Evolutionary conservation across 2,329 filamentous ascomycete species (phyloP).

Genomic region (Xylariomycetidae sp.): DNA sequence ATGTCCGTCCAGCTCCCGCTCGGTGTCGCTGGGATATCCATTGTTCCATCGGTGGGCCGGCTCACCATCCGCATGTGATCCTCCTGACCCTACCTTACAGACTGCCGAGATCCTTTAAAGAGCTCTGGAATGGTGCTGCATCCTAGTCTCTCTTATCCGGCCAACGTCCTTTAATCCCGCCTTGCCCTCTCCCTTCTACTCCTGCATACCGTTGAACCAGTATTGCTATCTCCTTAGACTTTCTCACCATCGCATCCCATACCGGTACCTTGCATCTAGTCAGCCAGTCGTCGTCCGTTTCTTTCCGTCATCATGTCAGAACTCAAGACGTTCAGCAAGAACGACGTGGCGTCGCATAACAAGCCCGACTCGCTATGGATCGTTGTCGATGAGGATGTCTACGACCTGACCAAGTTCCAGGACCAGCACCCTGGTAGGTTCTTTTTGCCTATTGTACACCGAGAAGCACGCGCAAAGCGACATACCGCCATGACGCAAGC

Average conservation of each 20-base stretch:
- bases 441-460: neutral
- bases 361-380: slow-evolving; percentile 83
- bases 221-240: too few relatives aligned
- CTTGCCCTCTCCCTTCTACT: neutral
- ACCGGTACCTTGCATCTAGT: too few relatives aligned
- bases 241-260: neutral
- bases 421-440: slow-evolving; percentile 72
- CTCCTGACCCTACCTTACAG: too few relatives aligned
- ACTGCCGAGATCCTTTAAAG: too few relatives aligned
- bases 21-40: too few relatives aligned
- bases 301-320: slow-evolving; percentile 57
- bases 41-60: too few relatives aligned
- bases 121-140: too few relatives aligned
- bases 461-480: neutral
- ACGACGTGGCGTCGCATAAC: slow-evolving; percentile 88
- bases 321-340: slow-evolving; percentile 76
- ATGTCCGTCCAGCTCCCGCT: too few relatives aligned
- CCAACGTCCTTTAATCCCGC: too few relatives aligned
- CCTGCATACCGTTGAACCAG: neutral
- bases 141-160: too few relatives aligned
- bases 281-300: too few relatives aligned
- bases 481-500: neutral
- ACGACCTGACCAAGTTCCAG: slow-evolving; percentile 85
- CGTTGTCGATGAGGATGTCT: slow-evolving; percentile 90
- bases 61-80: too few relatives aligned